phyloP scores from a whole-genome alignment of 768 basidiomycete species.

The Kwoniella dendrophila region DNA sequence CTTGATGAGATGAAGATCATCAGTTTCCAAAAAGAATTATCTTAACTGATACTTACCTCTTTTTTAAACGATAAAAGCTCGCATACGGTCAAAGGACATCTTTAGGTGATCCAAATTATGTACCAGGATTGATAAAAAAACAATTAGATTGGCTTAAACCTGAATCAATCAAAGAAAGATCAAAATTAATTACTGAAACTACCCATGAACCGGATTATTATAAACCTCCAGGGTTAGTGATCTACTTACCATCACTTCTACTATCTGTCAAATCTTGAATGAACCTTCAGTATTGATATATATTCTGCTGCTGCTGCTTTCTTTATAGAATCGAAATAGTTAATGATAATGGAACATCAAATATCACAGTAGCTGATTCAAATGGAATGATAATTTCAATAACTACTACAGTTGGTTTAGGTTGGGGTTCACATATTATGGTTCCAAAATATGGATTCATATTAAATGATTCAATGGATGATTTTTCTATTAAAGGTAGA shows the following conservation, averaged over 20 bases:
- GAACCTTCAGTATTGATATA: not conserved
- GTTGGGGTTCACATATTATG: conserved; percentile 46
- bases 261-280: no score
- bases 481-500: conserved; percentile 43
- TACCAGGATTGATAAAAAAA: conserved; percentile 29
- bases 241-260: no score
- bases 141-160: conserved; percentile 35
- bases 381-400: conserved; percentile 43
- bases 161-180: conserved; percentile 14
- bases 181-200: conserved; percentile 35
- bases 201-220: conserved; percentile 42
- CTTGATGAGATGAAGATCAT: not conserved
- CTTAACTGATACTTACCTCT: no score
- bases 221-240: conserved; percentile 39
- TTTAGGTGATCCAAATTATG: conserved; percentile 46
- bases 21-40: no score
- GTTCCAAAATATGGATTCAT: conserved; percentile 45
- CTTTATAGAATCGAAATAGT: conserved; percentile 35
- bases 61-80: no score
- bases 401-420: conserved; percentile 45
- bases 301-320: not conserved
- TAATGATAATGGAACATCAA: conserved; percentile 45
- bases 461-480: conserved; percentile 50
- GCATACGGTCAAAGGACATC: conserved; percentile 48
- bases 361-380: conserved; percentile 46